Conservation (phyloP, 257 asterid genomes). For the Solanum infundibuliforme region DNA sequence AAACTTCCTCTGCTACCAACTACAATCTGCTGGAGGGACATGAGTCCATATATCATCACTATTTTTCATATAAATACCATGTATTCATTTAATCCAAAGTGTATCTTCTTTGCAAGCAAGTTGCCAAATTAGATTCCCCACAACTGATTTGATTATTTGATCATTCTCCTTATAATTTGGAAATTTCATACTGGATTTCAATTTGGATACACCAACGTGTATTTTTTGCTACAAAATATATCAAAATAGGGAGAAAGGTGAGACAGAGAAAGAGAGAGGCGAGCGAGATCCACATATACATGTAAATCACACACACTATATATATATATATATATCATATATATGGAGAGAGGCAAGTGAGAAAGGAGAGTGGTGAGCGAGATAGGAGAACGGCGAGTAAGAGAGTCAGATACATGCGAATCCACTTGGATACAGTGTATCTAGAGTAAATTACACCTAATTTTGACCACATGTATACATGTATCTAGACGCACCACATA, state of each 20-base stretch:
- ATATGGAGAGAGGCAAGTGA: not conserved
- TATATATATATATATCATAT: not conserved
- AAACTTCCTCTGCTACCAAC: not conserved
- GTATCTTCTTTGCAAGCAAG: not conserved
- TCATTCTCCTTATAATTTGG: not conserved
- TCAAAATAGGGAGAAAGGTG: not conserved
- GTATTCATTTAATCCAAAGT: not conserved
- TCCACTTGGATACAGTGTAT: not conserved
- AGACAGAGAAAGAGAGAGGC: too few species aligned
- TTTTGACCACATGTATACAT: not conserved
- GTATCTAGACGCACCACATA: not conserved
- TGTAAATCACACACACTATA: too few species aligned
- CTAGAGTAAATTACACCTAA: too few species aligned
- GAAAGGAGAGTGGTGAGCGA: not conserved
- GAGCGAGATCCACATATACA: not conserved
- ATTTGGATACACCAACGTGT: not conserved
- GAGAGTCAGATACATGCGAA: not conserved
- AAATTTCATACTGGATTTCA: too few species aligned
- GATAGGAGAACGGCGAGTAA: not conserved
- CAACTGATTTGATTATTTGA: not conserved
- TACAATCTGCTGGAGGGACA: not conserved
- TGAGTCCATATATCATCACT: not conserved
- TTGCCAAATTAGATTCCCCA: not conserved
- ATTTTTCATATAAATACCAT: too few species aligned
- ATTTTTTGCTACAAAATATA: not conserved